Base-by-base conservation (phyloP, 768 basidiomycete genomes). In the Fibroporia radiculosa region DNA sequence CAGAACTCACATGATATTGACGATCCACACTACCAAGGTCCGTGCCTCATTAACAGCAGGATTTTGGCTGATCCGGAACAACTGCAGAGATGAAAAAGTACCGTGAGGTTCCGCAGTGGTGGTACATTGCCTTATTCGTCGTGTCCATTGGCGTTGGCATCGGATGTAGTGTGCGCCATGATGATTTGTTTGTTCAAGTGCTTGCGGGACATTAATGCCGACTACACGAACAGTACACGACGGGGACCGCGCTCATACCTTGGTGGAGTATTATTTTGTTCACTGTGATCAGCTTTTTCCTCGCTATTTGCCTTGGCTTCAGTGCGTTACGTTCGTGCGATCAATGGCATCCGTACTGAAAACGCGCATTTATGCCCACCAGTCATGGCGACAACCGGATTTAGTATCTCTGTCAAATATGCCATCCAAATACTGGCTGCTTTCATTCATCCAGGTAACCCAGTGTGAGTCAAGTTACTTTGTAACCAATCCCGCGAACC, bases 211-310 rank as follows among this genome's bases (percentile, higher is more conserved):
- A 27, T 11, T 29, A 16, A 26, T 22, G 6, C n/a, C n/a, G 5
- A 18, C 12, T 16, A 14, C 25, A 40, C 24, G 6, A 18, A 4
- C 39, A 60, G 62, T 62, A 62, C 53, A 48, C 64, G 14, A 56
- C 59, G 23, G 65, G 67, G 3, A 56, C 59, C 4, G 69, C 72
- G 14, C 68, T 75, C 24, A 62, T 79, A 51, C 77, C 76, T 5
- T 71, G 71, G 36, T 79, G 75, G 75, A 72, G 69, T 48, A 61
- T 78, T 45, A 59, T 79, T 28, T 57, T 72, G 44, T 74, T 78
- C 51, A 73, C 73, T 7, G 50, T 52, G 7, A 56, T 65, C 33
- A 57, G 72, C 39, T 69, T 67, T 7, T 68, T 75, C 58, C 68
- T 61, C 38, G 50, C 54, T 10, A 38, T 62, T 32, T 55, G 39